These are phyloP conservation scores for Oryza brachyantha DNA, from an alignment of 176 grass and related monocot species.

Conservation along the genomic window DNA sequence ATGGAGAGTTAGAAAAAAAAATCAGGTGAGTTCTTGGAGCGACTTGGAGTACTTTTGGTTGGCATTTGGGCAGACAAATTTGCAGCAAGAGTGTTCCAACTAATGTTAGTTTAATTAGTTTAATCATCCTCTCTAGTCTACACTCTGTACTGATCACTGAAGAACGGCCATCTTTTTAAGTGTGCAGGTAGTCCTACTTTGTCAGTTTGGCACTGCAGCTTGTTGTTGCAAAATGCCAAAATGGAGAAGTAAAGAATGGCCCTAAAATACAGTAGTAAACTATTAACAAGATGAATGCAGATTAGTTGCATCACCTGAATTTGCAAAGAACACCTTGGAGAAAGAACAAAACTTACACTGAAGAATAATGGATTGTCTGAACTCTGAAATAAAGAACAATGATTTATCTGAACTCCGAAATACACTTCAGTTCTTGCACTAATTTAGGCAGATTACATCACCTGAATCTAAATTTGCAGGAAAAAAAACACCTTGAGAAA, in stretches of 20 bases:
- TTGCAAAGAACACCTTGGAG: background rate
- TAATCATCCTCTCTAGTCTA: background rate
- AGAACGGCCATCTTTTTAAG: background rate
- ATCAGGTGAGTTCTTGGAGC: background rate
- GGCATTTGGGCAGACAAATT: background rate
- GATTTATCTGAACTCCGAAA: background rate
- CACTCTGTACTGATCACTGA: background rate
- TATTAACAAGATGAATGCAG: background rate
- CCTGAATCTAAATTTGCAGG: background rate
- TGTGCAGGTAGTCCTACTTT: background rate
- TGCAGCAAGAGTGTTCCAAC: background rate
- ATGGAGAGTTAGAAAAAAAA: background rate
- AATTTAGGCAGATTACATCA: background rate
- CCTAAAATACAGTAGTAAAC: too few relatives aligned
- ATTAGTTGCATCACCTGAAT: background rate
- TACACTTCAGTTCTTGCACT: background rate
- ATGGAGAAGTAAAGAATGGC: background rate
- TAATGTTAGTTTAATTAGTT: background rate
- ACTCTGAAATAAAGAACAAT: background rate
- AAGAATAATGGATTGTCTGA: background rate
- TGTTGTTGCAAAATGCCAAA: background rate
- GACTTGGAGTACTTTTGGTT: constrained; percentile 14
- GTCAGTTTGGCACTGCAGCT: background rate
- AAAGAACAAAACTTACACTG: background rate
- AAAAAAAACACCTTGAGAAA: background rate